phyloP scores from a whole-genome alignment of 1,139 yeast species.

The Blastobotrys buckinghamii region DNA sequence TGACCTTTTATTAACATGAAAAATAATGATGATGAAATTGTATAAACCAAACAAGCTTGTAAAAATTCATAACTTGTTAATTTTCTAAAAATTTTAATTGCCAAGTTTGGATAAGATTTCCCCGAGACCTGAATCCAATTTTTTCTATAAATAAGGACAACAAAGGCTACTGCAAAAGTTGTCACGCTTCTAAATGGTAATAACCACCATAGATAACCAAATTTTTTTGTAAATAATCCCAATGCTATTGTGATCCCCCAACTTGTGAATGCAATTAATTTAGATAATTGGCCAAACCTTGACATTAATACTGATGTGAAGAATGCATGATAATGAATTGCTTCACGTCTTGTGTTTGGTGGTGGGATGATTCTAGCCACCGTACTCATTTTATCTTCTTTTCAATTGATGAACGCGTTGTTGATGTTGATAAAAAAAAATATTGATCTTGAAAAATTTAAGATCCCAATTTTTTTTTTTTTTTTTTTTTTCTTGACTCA shows the following conservation, averaged over 20 bases:
- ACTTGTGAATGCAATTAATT: slow-evolving; percentile 21
- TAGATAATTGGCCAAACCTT: slow-evolving; percentile 28
- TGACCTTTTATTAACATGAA: slow-evolving; percentile 34
- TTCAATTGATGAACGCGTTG: not conserved
- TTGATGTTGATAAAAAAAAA: not conserved
- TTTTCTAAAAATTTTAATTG: slow-evolving; percentile 37
- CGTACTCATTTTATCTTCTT: slow-evolving; percentile 14
- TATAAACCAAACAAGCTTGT: slow-evolving; percentile 36
- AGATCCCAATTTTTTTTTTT: no score
- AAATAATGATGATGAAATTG: slow-evolving; percentile 37
- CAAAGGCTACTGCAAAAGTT: slow-evolving; percentile 22
- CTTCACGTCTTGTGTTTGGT: slow-evolving; percentile 15
- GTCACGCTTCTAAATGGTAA: slow-evolving; percentile 26
- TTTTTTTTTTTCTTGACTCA: no score
- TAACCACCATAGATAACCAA: slow-evolving; percentile 22
- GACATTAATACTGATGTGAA: slow-evolving; percentile 25
- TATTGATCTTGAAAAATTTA: no score
- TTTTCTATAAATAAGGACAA: slow-evolving; percentile 29
- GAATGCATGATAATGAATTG: slow-evolving; percentile 26
- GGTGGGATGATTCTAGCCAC: slow-evolving; percentile 21
- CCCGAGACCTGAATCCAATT: slow-evolving; percentile 21
- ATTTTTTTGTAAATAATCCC: slow-evolving; percentile 16
- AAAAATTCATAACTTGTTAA: slow-evolving; percentile 38
- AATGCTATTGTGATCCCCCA: slow-evolving; percentile 17
- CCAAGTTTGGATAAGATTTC: slow-evolving; percentile 18